phyloP scores from a whole-genome alignment of 2,329 filamentous ascomycete genomes.

The Tolypocladium guangdongense region DNA sequence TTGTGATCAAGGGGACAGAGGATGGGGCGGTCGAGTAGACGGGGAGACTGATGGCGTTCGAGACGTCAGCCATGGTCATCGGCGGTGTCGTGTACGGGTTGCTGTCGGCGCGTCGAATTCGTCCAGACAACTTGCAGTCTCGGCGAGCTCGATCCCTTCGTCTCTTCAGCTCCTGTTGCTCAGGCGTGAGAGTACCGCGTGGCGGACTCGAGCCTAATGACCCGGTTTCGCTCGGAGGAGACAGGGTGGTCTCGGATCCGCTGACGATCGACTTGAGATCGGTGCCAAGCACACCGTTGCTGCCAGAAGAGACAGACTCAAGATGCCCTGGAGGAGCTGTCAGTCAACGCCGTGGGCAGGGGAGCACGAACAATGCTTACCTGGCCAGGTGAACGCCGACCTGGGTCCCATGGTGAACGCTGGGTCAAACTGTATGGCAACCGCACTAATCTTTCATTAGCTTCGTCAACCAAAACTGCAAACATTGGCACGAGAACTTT shows the following conservation, averaged over 20 bases:
- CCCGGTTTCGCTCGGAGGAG: conserved; percentile 36
- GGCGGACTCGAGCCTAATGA: conserved; percentile 49
- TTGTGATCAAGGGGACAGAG: conserved; percentile 39
- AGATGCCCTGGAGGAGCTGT: conserved; percentile 15
- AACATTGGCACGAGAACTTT: not conserved
- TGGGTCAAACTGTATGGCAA: conserved; percentile 40
- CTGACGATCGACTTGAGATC: conserved; percentile 35
- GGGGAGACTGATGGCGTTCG: conserved; percentile 31
- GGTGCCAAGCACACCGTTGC: conserved; percentile 28
- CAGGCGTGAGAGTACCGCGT: conserved; percentile 39
- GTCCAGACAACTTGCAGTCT: conserved; percentile 42
- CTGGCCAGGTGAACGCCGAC: conserved; percentile 40
- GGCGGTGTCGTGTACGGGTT: conserved; percentile 28
- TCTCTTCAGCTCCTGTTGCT: conserved; percentile 51
- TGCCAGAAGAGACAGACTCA: conserved; percentile 20
- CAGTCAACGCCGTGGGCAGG: not conserved
- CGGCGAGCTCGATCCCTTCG: conserved; percentile 49
- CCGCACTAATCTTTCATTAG: conserved; percentile 23
- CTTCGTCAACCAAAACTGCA: not conserved
- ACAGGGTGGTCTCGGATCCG: conserved; percentile 38
- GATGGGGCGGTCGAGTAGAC: conserved; percentile 41
- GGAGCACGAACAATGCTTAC: conserved; percentile 14
- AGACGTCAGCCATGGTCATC: conserved; percentile 25
- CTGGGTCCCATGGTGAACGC: conserved; percentile 40
- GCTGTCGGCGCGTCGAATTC: conserved; percentile 41